A percentile compares a stretch with the other conserved stretches of the same genome.
Conservation (phyloP, 176 grass and related monocot genomes). For the Microstegium vimineum region DNA sequence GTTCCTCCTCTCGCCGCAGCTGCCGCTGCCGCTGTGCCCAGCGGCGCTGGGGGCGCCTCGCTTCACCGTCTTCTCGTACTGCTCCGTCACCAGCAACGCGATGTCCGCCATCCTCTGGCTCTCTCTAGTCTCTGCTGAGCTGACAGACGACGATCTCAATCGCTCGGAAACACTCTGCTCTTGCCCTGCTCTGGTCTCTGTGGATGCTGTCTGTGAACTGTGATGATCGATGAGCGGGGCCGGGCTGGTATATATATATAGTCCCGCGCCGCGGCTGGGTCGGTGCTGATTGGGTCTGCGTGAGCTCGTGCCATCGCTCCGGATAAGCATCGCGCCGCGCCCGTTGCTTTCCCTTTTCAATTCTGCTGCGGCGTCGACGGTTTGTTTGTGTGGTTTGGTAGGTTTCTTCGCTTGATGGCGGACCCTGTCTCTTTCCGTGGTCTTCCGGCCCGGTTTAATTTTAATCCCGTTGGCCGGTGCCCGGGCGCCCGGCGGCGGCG, state of each 20-base stretch:
- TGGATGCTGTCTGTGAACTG: not conserved
- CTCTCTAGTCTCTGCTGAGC: not conserved
- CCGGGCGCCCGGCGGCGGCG: no score
- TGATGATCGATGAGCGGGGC: not conserved
- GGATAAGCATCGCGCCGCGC: constrained; percentile 24
- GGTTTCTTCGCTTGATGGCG: not conserved
- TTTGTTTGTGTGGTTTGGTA: no score
- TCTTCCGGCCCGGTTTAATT: no score
- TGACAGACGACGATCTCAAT: not conserved
- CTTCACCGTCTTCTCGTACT: constrained; percentile 64
- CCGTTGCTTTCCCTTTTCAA: not conserved
- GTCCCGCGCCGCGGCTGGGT: not conserved
- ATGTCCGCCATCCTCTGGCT: constrained; percentile 55
- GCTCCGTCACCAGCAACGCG: constrained; percentile 66
- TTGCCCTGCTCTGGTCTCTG: not conserved
- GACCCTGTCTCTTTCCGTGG: not conserved
- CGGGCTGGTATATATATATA: not conserved
- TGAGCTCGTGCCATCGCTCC: not conserved
- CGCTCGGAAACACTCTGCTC: not conserved
- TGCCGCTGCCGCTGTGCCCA: not conserved
- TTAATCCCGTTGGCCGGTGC: constrained; percentile 34
- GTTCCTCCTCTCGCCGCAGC: constrained; percentile 30
- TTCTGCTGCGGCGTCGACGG: not conserved
- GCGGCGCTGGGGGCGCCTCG: not conserved
- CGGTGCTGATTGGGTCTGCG: not conserved